Evolutionary conservation across 331 rosid species (phyloP).

Genomic region (Acacia concinna): DNA sequence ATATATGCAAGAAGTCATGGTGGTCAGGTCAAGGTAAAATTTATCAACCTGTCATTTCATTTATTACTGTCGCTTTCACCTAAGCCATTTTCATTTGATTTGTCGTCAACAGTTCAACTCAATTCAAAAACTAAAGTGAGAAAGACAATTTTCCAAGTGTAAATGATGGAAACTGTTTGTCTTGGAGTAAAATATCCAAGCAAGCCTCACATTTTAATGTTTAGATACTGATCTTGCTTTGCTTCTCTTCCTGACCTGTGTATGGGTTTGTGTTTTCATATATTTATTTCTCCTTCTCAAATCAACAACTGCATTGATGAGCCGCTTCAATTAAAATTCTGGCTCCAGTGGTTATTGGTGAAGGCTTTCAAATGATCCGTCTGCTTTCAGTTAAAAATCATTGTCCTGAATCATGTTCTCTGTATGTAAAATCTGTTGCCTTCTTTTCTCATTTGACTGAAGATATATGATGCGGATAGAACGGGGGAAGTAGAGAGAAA

Average conservation of each 20-base stretch:
- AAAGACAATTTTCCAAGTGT: slow-evolving; percentile 52
- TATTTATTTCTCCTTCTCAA: background rate
- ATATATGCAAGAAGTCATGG: slow-evolving; percentile 52
- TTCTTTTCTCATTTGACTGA: background rate
- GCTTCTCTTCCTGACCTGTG: slow-evolving; percentile 30
- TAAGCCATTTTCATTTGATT: slow-evolving; percentile 16
- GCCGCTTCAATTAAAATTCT: background rate
- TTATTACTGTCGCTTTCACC: slow-evolving; percentile 10
- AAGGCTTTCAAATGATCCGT: background rate
- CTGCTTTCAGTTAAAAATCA: background rate
- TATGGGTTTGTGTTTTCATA: background rate
- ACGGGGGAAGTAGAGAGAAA: too few species aligned
- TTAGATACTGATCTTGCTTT: slow-evolving; percentile 42
- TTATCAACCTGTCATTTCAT: background rate
- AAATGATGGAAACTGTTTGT: slow-evolving; percentile 21
- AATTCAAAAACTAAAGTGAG: slow-evolving; percentile 22
- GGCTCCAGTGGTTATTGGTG: background rate
- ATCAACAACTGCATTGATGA: background rate
- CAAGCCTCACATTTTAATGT: slow-evolving; percentile 59
- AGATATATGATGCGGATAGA: background rate
- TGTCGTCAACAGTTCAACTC: background rate
- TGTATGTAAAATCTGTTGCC: background rate
- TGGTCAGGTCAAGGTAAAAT: slow-evolving; percentile 57
- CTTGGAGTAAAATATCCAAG: too few species aligned
- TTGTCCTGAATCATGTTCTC: background rate